These are phyloP conservation scores for Ambrosiella cleistominuta DNA, from an alignment of 2,329 filamentous ascomycete species.

Conservation along the genomic window DNA sequence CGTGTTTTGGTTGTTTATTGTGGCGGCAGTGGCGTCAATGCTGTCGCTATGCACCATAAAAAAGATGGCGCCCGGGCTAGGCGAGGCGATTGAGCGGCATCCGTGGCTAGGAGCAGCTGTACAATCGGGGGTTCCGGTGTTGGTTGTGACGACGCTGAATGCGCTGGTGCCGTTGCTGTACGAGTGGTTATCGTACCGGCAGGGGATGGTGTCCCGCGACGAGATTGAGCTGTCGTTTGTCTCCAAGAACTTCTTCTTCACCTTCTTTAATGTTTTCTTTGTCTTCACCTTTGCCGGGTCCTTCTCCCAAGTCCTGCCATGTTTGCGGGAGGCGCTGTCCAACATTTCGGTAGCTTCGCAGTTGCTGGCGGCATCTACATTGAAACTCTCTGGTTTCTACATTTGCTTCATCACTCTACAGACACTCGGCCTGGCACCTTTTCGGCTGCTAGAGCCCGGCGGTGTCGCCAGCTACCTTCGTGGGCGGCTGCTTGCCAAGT, in stretches of 20 bases:
- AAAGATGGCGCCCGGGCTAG: constrained; percentile 53
- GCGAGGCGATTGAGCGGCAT: constrained; percentile 48
- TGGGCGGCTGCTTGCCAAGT: constrained; percentile 59
- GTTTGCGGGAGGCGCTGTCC: constrained; percentile 55
- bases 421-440: constrained; percentile 80
- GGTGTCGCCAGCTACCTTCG: constrained; percentile 71
- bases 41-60: constrained; percentile 68
- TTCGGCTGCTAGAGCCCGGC: constrained; percentile 79
- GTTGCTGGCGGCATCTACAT: constrained; percentile 58
- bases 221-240: constrained; percentile 90
- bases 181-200: constrained; percentile 74
- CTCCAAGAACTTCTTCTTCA: constrained; percentile 98
- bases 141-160: constrained; percentile 73
- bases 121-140: constrained; percentile 72
- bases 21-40: constrained; percentile 61
- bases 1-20: constrained; percentile 71
- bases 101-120: constrained; percentile 57
- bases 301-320: constrained; percentile 54
- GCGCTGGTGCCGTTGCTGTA: constrained; percentile 86
- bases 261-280: constrained; percentile 97
- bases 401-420: constrained; percentile 88
- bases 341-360: constrained; percentile 66
- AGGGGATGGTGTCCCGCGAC: constrained; percentile 88
- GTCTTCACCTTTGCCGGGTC: constrained; percentile 82
- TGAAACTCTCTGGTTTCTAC: constrained; percentile 66